Evolutionary conservation across 331 rosid species (phyloP).

Genomic region (Pyracantha coccinea): DNA sequence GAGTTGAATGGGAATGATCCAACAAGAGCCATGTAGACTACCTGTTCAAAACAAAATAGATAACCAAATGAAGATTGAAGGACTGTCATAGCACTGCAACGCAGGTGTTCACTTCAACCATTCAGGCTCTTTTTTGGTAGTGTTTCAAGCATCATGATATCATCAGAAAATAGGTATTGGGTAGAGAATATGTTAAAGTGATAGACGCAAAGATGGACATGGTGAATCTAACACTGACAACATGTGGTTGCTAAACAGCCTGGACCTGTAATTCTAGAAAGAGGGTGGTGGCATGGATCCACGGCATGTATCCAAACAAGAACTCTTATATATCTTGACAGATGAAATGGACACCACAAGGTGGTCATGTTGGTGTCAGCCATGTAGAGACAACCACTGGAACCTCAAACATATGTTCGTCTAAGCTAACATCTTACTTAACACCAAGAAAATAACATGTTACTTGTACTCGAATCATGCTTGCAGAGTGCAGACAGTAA

Average conservation of each 20-base stretch:
- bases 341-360: too few species aligned
- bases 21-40: constrained; percentile 72
- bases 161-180: neutral
- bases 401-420: neutral
- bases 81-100: neutral
- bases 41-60: constrained; percentile 38
- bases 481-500: neutral
- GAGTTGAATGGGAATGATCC: constrained; percentile 97
- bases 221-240: neutral
- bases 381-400: neutral
- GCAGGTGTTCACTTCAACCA: neutral
- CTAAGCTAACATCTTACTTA: too few species aligned
- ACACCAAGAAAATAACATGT: too few species aligned
- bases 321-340: neutral
- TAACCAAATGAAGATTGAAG: neutral
- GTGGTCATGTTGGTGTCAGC: neutral
- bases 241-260: neutral
- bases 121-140: neutral
- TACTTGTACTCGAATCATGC: neutral
- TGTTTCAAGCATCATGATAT: too few species aligned
- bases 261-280: neutral
- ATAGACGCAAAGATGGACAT: neutral
- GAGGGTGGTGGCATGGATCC: neutral
- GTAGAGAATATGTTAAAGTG: neutral
- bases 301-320: neutral